Percentiles rank a stretch among this genome's conserved stretches.
phyloP scores from a whole-genome alignment of 2,329 filamentous ascomycete species.

The Fusarium acutatum region DNA sequence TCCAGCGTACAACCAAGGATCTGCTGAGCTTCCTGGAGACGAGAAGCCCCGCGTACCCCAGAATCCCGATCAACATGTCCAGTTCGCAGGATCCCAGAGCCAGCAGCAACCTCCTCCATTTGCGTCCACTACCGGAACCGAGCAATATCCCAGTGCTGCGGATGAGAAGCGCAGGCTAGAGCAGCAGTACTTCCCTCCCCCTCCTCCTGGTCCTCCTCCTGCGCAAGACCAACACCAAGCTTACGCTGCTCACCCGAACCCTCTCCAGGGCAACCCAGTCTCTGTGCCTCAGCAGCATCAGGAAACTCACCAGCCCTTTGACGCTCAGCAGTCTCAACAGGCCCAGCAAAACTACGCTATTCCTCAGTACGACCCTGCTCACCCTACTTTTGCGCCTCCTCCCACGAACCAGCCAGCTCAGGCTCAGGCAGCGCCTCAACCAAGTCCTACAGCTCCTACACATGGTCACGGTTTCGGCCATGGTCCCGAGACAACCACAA shows the following conservation, averaged over 20 bases:
- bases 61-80: not conserved
- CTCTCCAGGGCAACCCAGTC: constrained; percentile 33
- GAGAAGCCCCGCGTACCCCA: constrained; percentile 3
- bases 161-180: constrained; percentile 26
- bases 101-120: constrained; percentile 18
- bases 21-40: constrained; percentile 24
- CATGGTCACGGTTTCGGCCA: not conserved
- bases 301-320: not conserved
- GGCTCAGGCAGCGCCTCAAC: not conserved
- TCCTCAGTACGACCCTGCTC: constrained; percentile 44
- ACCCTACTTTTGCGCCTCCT: constrained; percentile 44
- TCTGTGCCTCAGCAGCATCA: constrained; percentile 1
- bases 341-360: constrained; percentile 40
- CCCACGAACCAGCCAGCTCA: constrained; percentile 24
- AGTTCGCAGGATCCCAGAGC: not conserved
- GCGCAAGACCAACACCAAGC: constrained; percentile 29
- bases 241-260: constrained; percentile 24
- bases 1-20: constrained; percentile 24
- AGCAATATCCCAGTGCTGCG: constrained; percentile 9
- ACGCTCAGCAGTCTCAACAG: constrained; percentile 1
- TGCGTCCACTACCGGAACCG: not conserved
- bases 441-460: not conserved
- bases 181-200: constrained; percentile 39
- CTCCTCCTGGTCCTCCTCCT: constrained; percentile 39
- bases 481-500: not conserved